Percentiles rank a stretch among this genome's conserved stretches.
These are phyloP conservation scores for Plasmodium adleri DNA, from an alignment of 169 alveolate genomes.

Conservation along the genomic window DNA sequence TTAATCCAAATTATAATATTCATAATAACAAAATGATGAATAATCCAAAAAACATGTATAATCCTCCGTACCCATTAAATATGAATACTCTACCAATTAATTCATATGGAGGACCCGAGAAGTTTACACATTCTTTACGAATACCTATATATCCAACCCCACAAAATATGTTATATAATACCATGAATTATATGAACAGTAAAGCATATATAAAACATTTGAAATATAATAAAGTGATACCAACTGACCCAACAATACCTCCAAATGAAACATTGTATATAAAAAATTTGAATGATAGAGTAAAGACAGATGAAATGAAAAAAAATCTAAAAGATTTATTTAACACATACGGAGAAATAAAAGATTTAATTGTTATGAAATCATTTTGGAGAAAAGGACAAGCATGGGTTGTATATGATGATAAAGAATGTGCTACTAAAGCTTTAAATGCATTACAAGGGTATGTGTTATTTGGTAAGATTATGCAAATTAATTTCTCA, in stretches of 20 bases:
- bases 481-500: slow-evolving; percentile 87
- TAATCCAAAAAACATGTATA: slow-evolving; percentile 17
- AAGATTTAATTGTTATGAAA: slow-evolving; percentile 86
- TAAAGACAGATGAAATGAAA: slow-evolving; percentile 79
- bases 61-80: slow-evolving; percentile 32
- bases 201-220: slow-evolving; percentile 74
- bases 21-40: slow-evolving; percentile 8
- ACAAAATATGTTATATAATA: slow-evolving; percentile 50
- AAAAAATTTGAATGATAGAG: slow-evolving; percentile 83
- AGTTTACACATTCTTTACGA: slow-evolving; percentile 31
- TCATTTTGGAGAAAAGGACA: slow-evolving; percentile 91
- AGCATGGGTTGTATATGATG: slow-evolving; percentile 87
- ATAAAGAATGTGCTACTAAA: slow-evolving; percentile 82
- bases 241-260: slow-evolving; percentile 82
- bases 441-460: slow-evolving; percentile 88
- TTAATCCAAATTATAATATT: slow-evolving; percentile 34
- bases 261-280: slow-evolving; percentile 85
- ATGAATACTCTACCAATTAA: slow-evolving; percentile 42
- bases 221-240: slow-evolving; percentile 77
- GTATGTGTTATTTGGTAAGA: slow-evolving; percentile 82
- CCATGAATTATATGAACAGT: slow-evolving; percentile 63
- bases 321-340: slow-evolving; percentile 80
- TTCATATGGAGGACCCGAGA: slow-evolving; percentile 11
- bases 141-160: slow-evolving; percentile 51
- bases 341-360: slow-evolving; percentile 81